Base-by-base conservation (phyloP, 2,329 filamentous ascomycete species). In the Monosporascus ibericus region DNA sequence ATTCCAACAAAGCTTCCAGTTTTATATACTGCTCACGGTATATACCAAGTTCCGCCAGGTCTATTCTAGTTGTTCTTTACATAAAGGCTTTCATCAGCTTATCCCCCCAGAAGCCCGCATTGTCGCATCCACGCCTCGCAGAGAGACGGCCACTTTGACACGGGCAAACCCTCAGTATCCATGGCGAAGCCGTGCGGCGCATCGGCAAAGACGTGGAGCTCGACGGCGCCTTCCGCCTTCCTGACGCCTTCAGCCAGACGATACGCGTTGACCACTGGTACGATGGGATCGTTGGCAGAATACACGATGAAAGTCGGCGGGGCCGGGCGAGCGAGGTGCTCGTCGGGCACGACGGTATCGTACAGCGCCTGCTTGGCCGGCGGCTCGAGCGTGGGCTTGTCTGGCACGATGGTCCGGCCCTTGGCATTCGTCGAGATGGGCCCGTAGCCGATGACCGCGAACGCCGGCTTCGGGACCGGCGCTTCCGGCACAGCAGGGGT, bases 401-500 rank as follows among this genome's bases (percentile, higher is more conserved):
- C 46, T 1, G 55, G 49, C 9, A 61, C 44, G 37, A 61, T 52
- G 15, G 57, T 60, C 17, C 55, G 54, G 6, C 59, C 57, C 27
- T 42, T 48, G 11, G 59, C 59, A 27, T 61, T 61, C 5, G 59
- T 60, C 1, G 58, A 61, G 18, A 61, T 61, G n/a, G 59, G 59
- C 7, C 55, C 59, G 49, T 61, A 60, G 11, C 59, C 58, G n/a
- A 61, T 55, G 34, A 60, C 56, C 1, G 54, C 57, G 11, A 61
- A 61, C 3, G 48, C 51, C 0, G 51, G 48, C 5, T 55, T 50
- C 18, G 59, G 59, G 6, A 58, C 50, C 6, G 55, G 25, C 5
- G 54, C 47, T 15, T 54, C 46, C 1, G 53, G 27, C 2, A 2
- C 27, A 9, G 27, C 27, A 4, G 27, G 27, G 27, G 51, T 44